A percentile compares a stretch with the other conserved stretches of the same genome.
Evolutionary conservation across 1,284 basidiomycete species (phyloP).

Genomic region (Malassezia cuniculi): DNA sequence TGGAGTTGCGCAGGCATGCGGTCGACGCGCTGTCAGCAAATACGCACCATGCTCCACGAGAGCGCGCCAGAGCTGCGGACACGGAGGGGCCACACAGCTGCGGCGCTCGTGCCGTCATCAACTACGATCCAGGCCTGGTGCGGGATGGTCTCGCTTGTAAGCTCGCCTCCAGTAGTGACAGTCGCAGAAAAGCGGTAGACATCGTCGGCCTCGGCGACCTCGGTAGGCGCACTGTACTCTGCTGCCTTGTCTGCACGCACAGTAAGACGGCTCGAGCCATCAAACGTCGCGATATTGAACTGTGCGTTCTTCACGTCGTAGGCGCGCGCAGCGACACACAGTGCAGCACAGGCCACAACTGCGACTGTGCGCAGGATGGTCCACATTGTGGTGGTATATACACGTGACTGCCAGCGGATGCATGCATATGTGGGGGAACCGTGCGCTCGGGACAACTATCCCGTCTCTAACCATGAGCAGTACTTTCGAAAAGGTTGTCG

Average conservation of each 20-base stretch:
- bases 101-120: neutral
- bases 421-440: neutral
- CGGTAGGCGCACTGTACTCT: too few relatives aligned
- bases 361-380: neutral
- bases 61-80: conserved; percentile 4
- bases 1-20: conserved; percentile 2
- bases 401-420: neutral
- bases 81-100: conserved; percentile 9
- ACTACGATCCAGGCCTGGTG: conserved; percentile 13
- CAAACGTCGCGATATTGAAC: conserved; percentile 9
- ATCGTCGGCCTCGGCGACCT: too few relatives aligned
- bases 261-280: conserved; percentile 7
- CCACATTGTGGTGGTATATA: neutral
- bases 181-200: conserved; percentile 5
- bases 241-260: too few relatives aligned
- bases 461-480: conserved; percentile 10
- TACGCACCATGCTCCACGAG: conserved; percentile 6
- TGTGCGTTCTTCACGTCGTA: conserved; percentile 5
- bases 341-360: neutral
- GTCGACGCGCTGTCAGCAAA: conserved; percentile 6
- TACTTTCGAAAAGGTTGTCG: conserved; percentile 30
- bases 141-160: conserved; percentile 1
- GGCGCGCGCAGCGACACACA: neutral
- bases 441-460: neutral
- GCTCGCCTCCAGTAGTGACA: conserved; percentile 2